Evolutionary conservation across 805 yeast species (phyloP).

Genomic region (Candida maesae): DNA sequence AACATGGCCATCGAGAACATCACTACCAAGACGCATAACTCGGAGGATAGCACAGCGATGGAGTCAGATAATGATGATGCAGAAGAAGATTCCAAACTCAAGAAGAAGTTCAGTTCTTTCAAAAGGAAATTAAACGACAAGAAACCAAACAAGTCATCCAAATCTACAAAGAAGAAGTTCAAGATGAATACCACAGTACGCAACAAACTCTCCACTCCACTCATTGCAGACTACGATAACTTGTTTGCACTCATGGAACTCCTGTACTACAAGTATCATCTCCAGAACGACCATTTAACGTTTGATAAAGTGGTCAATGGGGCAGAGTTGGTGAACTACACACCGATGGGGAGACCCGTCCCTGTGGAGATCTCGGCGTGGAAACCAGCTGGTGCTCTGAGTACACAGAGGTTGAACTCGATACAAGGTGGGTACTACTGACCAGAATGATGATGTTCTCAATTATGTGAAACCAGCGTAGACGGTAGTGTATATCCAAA

Average conservation of each 20-base stretch:
- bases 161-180: constrained; percentile 3
- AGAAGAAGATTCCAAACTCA: constrained; percentile 5
- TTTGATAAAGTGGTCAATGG: constrained; percentile 17
- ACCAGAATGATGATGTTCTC: no score
- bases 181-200: constrained; percentile 8
- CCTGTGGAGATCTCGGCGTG: constrained; percentile 19
- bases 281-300: constrained; percentile 36
- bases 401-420: no score
- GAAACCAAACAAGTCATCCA: neutral
- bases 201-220: constrained; percentile 5
- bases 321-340: constrained; percentile 12
- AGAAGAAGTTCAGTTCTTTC: constrained; percentile 16
- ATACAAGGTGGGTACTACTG: no score
- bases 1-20: constrained; percentile 33
- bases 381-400: no score
- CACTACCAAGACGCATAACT: constrained; percentile 20
- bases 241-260: constrained; percentile 39
- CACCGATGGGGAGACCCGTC: constrained; percentile 26
- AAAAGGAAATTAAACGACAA: constrained; percentile 17
- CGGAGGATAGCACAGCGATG: neutral
- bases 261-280: constrained; percentile 38
- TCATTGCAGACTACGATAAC: constrained; percentile 33
- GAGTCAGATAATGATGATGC: constrained; percentile 2
- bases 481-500: no score
- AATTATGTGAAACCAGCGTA: no score